Evolutionary conservation across 768 basidiomycete species (phyloP).

Genomic region (Guyanaporus albipodus): DNA sequence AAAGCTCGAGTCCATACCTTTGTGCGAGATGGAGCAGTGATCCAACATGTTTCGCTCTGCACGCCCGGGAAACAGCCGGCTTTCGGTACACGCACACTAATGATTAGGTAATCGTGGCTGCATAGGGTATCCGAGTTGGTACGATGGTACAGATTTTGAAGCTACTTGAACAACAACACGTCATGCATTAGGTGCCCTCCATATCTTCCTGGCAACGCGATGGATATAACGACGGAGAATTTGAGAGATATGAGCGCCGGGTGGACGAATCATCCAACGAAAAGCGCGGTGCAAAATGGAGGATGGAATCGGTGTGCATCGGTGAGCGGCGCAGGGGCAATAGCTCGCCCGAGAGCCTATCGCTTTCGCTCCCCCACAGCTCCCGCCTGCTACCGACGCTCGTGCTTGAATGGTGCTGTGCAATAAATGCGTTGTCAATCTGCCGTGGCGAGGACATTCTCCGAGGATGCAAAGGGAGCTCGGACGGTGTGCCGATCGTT

Average conservation of each 20-base stretch:
- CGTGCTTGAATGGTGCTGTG: not conserved
- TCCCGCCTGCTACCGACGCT: slow-evolving; percentile 23
- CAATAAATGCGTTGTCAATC: slow-evolving; percentile 5
- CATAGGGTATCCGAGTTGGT: too few species aligned
- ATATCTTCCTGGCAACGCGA: slow-evolving; percentile 23
- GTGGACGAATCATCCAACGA: slow-evolving; percentile 11
- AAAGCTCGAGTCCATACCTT: slow-evolving; percentile 48
- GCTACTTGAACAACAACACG: not conserved
- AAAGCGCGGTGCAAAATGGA: slow-evolving; percentile 12
- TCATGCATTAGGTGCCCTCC: not conserved
- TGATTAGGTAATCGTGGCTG: slow-evolving; percentile 10
- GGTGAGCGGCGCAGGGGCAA: slow-evolving; percentile 8
- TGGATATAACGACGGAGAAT: slow-evolving; percentile 19
- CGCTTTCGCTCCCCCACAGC: slow-evolving; percentile 22
- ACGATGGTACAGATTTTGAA: slow-evolving; percentile 9
- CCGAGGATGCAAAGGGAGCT: slow-evolving; percentile 21
- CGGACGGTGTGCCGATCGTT: slow-evolving; percentile 6
- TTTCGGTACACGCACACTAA: too few species aligned
- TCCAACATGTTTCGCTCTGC: slow-evolving; percentile 64
- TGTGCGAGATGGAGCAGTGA: slow-evolving; percentile 93
- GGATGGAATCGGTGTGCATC: not conserved
- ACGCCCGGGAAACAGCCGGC: too few species aligned
- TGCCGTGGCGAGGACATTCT: slow-evolving; percentile 14
- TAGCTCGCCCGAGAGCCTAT: slow-evolving; percentile 1
- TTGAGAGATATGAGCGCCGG: not conserved